Evolutionary conservation across 2,329 filamentous ascomycete species (phyloP).

Genomic region (Alternaria tenuissima): DNA sequence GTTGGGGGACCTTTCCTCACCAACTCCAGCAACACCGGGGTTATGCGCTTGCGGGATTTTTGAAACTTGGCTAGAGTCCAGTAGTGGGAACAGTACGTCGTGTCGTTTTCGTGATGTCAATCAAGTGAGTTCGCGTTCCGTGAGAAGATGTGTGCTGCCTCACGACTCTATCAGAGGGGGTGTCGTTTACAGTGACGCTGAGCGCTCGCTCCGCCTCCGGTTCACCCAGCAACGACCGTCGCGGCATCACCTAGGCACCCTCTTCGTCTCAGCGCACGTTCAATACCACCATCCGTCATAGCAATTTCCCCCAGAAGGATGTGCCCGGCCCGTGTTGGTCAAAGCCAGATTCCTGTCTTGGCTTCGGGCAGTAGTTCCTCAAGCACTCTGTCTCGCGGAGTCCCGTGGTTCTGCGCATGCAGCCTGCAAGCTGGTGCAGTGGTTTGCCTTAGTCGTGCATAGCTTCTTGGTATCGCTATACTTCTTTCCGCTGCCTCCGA

Average conservation of each 20-base stretch:
- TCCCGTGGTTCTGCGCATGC: neutral
- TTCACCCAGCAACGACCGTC: slow-evolving; percentile 26
- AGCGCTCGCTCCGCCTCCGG: slow-evolving; percentile 11
- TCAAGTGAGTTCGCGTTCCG: slow-evolving; percentile 1
- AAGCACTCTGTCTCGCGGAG: neutral
- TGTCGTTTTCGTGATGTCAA: slow-evolving; percentile 12
- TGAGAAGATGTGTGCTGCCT: slow-evolving; percentile 14
- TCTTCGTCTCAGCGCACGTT: slow-evolving; percentile 13
- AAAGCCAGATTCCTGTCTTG: neutral
- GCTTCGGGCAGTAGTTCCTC: neutral
- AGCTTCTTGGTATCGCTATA: neutral
- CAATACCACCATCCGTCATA: slow-evolving; percentile 11
- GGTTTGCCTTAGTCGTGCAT: slow-evolving; percentile 2
- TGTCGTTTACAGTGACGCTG: slow-evolving; percentile 1
- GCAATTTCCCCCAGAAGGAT: slow-evolving; percentile 1
- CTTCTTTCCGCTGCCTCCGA: slow-evolving; percentile 10
- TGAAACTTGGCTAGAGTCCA: slow-evolving; percentile 7
- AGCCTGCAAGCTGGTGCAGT: slow-evolving; percentile 5
- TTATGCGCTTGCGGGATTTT: slow-evolving; percentile 16
- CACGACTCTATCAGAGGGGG: neutral
- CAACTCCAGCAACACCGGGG: slow-evolving; percentile 7
- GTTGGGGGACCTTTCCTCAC: slow-evolving; percentile 16
- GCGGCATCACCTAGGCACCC: slow-evolving; percentile 3
- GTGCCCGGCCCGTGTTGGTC: neutral
- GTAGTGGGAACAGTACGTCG: slow-evolving; percentile 1